phyloP scores from a whole-genome alignment of 345 rosid genomes.

The Syzygium aqueum region DNA sequence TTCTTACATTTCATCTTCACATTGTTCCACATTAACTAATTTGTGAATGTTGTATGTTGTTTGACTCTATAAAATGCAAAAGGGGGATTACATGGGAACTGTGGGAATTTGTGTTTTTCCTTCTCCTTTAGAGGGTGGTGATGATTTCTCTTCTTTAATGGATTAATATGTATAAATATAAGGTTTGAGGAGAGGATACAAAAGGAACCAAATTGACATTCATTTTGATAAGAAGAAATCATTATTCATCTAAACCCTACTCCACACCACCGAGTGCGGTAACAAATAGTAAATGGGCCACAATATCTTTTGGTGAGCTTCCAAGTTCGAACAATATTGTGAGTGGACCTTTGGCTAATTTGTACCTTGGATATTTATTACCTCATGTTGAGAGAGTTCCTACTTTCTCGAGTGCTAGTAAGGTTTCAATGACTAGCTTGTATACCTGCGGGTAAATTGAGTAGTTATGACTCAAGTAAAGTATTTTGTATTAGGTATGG shows the following conservation, averaged over 20 bases:
- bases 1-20: too few relatives aligned
- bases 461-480: not conserved
- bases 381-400: not conserved
- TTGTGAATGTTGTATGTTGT: too few relatives aligned
- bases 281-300: too few relatives aligned
- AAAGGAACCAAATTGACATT: not conserved
- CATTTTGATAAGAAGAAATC: not conserved
- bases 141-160: not conserved
- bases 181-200: not conserved
- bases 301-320: not conserved
- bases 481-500: too few relatives aligned
- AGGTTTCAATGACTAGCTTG: too few relatives aligned
- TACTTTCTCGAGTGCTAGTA: too few relatives aligned
- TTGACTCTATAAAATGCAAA: not conserved
- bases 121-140: not conserved
- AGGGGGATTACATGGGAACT: not conserved
- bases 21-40: too few relatives aligned
- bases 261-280: not conserved
- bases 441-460: not conserved
- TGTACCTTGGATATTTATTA: too few relatives aligned
- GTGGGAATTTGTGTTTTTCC: not conserved
- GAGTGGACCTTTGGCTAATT: not conserved
- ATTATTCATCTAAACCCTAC: not conserved
- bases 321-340: not conserved
- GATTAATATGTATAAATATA: not conserved